These are phyloP conservation scores for Hanseniaspora pseudoguilliermondii DNA, from an alignment of 805 yeast species.

Conservation along the genomic window DNA sequence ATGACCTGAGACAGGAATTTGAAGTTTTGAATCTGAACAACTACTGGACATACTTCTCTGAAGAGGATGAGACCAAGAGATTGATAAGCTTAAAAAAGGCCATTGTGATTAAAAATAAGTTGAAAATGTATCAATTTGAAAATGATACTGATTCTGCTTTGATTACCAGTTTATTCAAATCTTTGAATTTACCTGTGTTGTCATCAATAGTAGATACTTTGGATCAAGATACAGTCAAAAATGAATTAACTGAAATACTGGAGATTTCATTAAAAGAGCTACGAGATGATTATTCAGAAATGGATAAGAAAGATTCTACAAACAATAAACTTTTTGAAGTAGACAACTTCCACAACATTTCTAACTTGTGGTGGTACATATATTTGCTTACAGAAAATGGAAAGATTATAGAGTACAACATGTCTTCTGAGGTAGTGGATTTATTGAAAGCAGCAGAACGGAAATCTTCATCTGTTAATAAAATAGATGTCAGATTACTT, in stretches of 20 bases:
- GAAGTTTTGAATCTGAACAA: not conserved
- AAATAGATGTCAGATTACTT: constrained; percentile 3
- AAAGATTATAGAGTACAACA: too few relatives aligned
- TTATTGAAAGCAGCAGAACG: not conserved
- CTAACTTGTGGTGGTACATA: constrained; percentile 10
- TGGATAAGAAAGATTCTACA: too few relatives aligned
- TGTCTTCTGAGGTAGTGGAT: not conserved
- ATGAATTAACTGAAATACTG: not conserved
- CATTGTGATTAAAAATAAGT: not conserved
- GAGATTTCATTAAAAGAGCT: not conserved
- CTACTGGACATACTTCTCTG: not conserved
- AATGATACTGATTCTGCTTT: not conserved
- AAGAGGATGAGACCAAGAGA: constrained; percentile 11
- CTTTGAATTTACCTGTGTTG: not conserved
- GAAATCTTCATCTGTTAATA: not conserved
- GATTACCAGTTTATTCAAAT: not conserved
- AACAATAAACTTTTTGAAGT: not conserved
- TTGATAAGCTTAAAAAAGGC: constrained; percentile 4
- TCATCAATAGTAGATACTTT: not conserved
- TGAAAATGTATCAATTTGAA: constrained; percentile 12
- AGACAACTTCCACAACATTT: constrained; percentile 9
- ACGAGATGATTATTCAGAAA: not conserved
- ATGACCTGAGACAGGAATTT: not conserved
- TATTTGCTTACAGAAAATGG: not conserved
- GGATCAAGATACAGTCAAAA: not conserved